Base-by-base conservation (phyloP, 1,284 basidiomycete genomes). In the Veloboletus limbatus region DNA sequence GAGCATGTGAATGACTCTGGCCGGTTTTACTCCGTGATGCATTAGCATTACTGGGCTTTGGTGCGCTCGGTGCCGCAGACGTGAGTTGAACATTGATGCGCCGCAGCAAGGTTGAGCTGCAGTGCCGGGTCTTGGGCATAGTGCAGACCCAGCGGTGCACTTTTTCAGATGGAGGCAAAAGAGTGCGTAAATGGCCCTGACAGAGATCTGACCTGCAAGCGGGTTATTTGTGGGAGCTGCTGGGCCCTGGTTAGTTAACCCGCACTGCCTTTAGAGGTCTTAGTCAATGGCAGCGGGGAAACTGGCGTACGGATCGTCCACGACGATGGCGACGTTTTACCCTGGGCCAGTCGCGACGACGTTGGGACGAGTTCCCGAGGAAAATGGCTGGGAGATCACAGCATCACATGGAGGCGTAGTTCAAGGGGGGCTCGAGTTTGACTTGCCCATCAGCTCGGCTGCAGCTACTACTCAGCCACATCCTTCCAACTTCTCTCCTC, bases 361-460 rank as follows among this genome's bases (percentile, higher is more conserved):
- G 45, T 22, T 63, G 33, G 54, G 65, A 1, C 56, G 45, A 31
- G 65, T 63, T 11, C 59, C 50, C 4, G 65, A 63, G 16, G 60
- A 67, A 41, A 48, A 33, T 33, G 57, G 66, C 31, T 70, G 74
- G 49, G 60, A 71, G 43, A 63, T 69, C 48, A 76, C 78, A 18
- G 77, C 81, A 45, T 75, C 72, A 32, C 79, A 84, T 63, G 79
- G 78, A 51, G 78, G 78, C 30, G 69, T 81, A 55, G 71, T 70
- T 52, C 54, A 53, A 43, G 60, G 54, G 45, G 79, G 78, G 57
- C 74, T 78, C 72, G 78, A 81, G 71, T 82, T 76, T 69, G 78
- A 82, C 66, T 65, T 72, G 53, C 59, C 70, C 54, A 67, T 69
- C 44, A 58, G 50, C 32, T 59, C 53, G 48, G 54, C 44, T 56